Conservation (phyloP, 805 yeast species). For the Debaryomyces maramus region DNA sequence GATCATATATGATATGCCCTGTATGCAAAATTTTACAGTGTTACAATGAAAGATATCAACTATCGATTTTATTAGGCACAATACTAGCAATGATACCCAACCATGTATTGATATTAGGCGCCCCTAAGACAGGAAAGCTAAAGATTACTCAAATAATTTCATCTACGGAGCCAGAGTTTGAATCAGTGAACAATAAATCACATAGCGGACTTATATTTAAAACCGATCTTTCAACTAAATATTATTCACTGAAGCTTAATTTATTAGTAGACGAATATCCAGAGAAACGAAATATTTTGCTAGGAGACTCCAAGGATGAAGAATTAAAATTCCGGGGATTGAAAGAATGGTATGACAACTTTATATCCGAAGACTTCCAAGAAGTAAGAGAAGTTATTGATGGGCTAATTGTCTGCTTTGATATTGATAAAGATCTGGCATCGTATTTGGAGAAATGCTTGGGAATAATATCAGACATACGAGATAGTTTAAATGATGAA, state of each 20-base stretch:
- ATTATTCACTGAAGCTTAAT: constrained; percentile 29
- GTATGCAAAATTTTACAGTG: not conserved
- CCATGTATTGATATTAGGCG: constrained; percentile 47
- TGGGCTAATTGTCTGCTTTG: constrained; percentile 46
- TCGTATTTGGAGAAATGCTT: constrained; percentile 22
- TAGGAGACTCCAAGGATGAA: constrained; percentile 6
- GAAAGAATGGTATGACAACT: constrained; percentile 41
- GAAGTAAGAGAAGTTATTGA: constrained; percentile 48
- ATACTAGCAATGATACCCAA: constrained; percentile 26
- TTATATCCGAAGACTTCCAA: constrained; percentile 31
- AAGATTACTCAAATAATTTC: constrained; percentile 27
- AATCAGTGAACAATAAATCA: constrained; percentile 31
- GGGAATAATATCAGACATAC: constrained; percentile 12
- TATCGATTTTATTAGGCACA: not conserved
- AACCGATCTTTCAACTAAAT: constrained; percentile 28
- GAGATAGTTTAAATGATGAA: constrained; percentile 14
- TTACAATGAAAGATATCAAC: not conserved
- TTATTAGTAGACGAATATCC: constrained; percentile 41
- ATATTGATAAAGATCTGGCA: constrained; percentile 19
- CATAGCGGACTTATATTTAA: constrained; percentile 36
- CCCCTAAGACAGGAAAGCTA: constrained; percentile 43
- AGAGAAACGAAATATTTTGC: constrained; percentile 12
- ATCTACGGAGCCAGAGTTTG: constrained; percentile 24
- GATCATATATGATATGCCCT: not conserved
- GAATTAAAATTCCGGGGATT: constrained; percentile 17